These are phyloP conservation scores for Neophaeococcomyces aloes DNA, from an alignment of 2,329 filamentous ascomycete genomes.

Conservation along the genomic window DNA sequence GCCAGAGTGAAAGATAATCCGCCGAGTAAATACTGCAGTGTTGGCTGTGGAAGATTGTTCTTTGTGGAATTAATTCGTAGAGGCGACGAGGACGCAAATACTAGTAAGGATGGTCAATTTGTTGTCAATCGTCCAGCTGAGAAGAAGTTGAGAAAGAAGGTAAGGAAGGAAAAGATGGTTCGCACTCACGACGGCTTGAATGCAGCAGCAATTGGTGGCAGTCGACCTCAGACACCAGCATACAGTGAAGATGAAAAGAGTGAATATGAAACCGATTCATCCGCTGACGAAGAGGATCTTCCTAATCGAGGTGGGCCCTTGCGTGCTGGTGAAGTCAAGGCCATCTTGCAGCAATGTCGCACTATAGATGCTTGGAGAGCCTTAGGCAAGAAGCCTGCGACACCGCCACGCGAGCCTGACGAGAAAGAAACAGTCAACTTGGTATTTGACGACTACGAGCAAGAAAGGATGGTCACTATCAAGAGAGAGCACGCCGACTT, in stretches of 20 bases:
- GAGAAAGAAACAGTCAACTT: slow-evolving; percentile 17
- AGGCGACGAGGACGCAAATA: slow-evolving; percentile 15
- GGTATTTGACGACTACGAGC: slow-evolving; percentile 25
- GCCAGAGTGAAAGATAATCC: slow-evolving; percentile 31
- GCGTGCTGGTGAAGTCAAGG: slow-evolving; percentile 20
- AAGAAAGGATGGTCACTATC: slow-evolving; percentile 30
- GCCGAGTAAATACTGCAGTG: slow-evolving; percentile 41
- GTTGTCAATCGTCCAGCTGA: slow-evolving; percentile 27
- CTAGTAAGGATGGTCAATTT: slow-evolving; percentile 16
- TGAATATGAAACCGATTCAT: slow-evolving; percentile 23
- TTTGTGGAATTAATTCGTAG: slow-evolving; percentile 17
- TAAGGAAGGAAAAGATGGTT: slow-evolving; percentile 6
- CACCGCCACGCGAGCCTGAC: slow-evolving; percentile 19
- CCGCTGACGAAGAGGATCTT: slow-evolving; percentile 24
- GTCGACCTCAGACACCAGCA: slow-evolving; percentile 20
- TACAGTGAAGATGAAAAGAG: slow-evolving; percentile 24
- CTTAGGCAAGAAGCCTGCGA: slow-evolving; percentile 21
- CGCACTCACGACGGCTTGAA: slow-evolving; percentile 5
- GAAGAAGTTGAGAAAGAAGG: slow-evolving; percentile 21
- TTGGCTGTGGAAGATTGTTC: slow-evolving; percentile 39
- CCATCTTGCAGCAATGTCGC: slow-evolving; percentile 16
- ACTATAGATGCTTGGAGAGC: slow-evolving; percentile 15
- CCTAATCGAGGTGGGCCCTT: slow-evolving; percentile 18
- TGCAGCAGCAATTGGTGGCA: slow-evolving; percentile 13
- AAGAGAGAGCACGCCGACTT: slow-evolving; percentile 26